Evolutionary conservation across 2,329 filamentous ascomycete genomes (phyloP), one percentile per base, ranked within the genome.

Genomic region (Mycosphaerella sp.): DNA sequence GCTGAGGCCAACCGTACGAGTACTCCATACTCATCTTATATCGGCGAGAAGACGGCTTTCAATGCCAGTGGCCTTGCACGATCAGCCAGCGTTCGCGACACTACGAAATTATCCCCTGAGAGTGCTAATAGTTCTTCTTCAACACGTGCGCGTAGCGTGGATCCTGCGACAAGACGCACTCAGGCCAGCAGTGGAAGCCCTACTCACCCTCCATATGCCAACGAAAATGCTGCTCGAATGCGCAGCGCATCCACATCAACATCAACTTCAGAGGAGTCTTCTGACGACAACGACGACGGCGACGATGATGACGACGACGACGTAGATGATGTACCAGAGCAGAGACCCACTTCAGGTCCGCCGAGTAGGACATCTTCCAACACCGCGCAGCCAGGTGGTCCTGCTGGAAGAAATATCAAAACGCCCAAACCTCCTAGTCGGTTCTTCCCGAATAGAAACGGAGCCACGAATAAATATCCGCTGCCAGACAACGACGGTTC

Each of bases 11-110:
- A 71, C 23, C 75, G 81, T 41, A 69, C 72, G 6, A 74, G 80
- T 45, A 79, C 78, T 21, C 76, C 75, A 42, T 84, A 84, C 65
- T 75, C 78, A 11, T 73, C 73, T 3, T 67, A 72, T 31, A 73
- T 76, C 40, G 80, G 81, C 32, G 81, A 84, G 64, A 79, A 74
- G 59, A 83, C 77, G 0, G 78, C 79, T 52, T 74, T 82, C 61
- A 75, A 75, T 39, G 76, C 72, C 55, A 71, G 78, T 34, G 74
- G 74, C 12, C 60, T 82, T 7, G 72, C 74, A 43, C 74, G 79
- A 43, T 80, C 80, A 50, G 70, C 76, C 10, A 83, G 78, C 61
- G 75, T 76, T 52, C 75, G 78, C 38, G 75, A 78, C 60, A 58
- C 66, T 3, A 63, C 66, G 11, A 68, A 64, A 45, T 50, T 67